A percentile compares a stretch with the other conserved stretches of the same genome.
Evolutionary conservation across 2,329 filamentous ascomycete species (phyloP).

Genomic region (Paracoccidioides lutzii): DNA sequence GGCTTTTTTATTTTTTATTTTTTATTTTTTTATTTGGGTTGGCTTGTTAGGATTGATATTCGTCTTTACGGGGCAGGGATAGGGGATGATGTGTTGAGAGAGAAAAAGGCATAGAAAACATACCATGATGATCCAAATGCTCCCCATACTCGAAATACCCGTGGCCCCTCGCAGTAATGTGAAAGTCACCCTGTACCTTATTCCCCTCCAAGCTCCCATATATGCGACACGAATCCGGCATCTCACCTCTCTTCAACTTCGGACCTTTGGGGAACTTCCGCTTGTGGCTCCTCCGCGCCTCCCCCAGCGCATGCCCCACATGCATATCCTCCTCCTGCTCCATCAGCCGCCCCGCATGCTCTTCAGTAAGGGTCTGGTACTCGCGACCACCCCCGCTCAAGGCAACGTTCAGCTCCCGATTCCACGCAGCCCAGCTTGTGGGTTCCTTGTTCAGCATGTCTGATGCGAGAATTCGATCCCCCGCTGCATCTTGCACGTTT

Average conservation of each 20-base stretch:
- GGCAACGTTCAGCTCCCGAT: conserved; percentile 49
- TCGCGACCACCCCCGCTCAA: conserved; percentile 48
- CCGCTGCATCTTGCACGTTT: conserved; percentile 91
- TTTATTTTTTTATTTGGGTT: neutral
- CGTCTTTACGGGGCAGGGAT: neutral
- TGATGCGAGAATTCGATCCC: conserved; percentile 78
- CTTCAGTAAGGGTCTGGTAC: conserved; percentile 43
- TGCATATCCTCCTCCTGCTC: conserved; percentile 59
- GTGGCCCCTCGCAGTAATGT: conserved; percentile 88
- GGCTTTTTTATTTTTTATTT: too few relatives aligned
- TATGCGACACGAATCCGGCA: conserved; percentile 68
- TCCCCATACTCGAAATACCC: conserved; percentile 73
- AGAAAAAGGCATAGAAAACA: conserved; percentile 23
- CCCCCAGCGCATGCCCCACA: conserved; percentile 77
- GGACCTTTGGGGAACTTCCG: conserved; percentile 62
- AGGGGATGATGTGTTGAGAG: neutral
- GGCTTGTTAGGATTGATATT: neutral
- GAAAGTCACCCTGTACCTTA: conserved; percentile 95
- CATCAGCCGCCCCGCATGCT: conserved; percentile 42
- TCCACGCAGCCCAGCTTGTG: conserved; percentile 75
- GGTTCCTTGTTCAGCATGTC: conserved; percentile 59
- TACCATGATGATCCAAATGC: conserved; percentile 72
- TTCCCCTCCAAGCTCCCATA: conserved; percentile 86
- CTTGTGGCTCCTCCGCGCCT: conserved; percentile 53
- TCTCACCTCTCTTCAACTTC: conserved; percentile 41